Evolutionary conservation across 768 basidiomycete genomes (phyloP).

Genomic region (Suillus subaureus): DNA sequence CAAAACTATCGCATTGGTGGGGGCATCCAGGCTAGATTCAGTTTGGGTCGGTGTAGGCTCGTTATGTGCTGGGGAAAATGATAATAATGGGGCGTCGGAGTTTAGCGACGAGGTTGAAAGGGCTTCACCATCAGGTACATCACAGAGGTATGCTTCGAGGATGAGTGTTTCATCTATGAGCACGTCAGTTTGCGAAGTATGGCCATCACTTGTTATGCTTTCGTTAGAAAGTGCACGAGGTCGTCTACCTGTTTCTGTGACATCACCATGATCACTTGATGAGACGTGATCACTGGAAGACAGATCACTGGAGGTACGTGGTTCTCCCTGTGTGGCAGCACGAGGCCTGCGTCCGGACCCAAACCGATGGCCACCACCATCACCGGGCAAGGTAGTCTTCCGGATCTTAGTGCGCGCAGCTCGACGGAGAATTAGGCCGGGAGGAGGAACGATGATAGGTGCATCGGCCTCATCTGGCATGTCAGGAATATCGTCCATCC

Average conservation of each 20-base stretch:
- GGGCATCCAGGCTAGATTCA: constrained; percentile 35
- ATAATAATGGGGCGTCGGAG: constrained; percentile 22
- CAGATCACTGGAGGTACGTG: constrained; percentile 68
- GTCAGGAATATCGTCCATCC: constrained; percentile 68
- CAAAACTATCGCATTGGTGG: constrained; percentile 43
- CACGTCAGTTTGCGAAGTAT: constrained; percentile 60
- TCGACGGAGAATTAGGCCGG: constrained; percentile 87
- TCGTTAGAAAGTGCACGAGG: constrained; percentile 38
- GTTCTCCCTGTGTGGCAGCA: constrained; percentile 37
- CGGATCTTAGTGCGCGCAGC: constrained; percentile 95
- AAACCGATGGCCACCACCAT: constrained; percentile 86
- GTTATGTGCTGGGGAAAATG: constrained; percentile 26
- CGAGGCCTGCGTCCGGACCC: constrained; percentile 40
- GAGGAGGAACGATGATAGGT: constrained; percentile 85
- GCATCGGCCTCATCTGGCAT: constrained; percentile 81
- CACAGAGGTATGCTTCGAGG: constrained; percentile 77
- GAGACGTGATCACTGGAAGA: constrained; percentile 49
- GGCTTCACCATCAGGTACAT: constrained; percentile 49
- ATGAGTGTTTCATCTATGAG: constrained; percentile 83
- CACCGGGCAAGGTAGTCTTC: constrained; percentile 74
- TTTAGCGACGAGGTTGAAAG: constrained; percentile 24
- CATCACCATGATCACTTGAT: constrained; percentile 62
- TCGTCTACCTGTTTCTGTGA: constrained; percentile 38
- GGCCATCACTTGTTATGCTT: constrained; percentile 44
- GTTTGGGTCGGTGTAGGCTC: constrained; percentile 12